Conservation (phyloP, 2,329 filamentous ascomycete genomes). For the Fusarium sp. region DNA sequence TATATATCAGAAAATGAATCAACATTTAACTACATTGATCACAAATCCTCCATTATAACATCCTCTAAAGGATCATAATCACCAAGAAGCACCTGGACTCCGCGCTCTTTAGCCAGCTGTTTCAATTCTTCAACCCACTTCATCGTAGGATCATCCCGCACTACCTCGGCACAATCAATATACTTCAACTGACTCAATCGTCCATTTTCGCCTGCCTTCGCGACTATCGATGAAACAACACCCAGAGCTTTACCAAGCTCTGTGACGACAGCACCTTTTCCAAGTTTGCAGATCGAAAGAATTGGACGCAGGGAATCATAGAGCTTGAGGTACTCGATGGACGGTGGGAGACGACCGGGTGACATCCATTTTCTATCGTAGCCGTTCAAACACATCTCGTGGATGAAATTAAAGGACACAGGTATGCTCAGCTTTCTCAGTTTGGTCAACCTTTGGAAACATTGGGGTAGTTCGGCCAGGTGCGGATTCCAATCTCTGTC, state of each 20-base stretch:
- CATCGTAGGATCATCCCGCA: not conserved
- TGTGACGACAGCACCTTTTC: not conserved
- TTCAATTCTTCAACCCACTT: not conserved
- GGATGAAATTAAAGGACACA: not conserved
- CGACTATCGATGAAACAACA: not conserved
- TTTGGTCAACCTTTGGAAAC: not conserved
- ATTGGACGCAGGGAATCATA: not conserved
- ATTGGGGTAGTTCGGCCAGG: not conserved
- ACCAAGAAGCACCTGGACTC: not conserved
- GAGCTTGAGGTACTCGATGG: not conserved
- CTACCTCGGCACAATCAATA: not conserved
- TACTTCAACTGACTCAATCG: not conserved
- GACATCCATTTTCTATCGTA: not conserved
- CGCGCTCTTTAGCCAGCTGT: not conserved
- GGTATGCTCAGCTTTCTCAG: not conserved
- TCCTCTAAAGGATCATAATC: not conserved
- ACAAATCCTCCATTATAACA: not conserved
- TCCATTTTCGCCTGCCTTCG: fast-evolving
- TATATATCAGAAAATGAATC: too few species aligned
- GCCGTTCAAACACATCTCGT: too few species aligned
- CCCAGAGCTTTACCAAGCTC: not conserved
- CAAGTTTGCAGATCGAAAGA: not conserved
- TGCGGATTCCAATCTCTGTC: too few species aligned
- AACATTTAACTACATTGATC: too few species aligned
- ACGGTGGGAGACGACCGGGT: not conserved